Base-by-base conservation (phyloP, 768 basidiomycete genomes). In the Mycena leptocephala region DNA sequence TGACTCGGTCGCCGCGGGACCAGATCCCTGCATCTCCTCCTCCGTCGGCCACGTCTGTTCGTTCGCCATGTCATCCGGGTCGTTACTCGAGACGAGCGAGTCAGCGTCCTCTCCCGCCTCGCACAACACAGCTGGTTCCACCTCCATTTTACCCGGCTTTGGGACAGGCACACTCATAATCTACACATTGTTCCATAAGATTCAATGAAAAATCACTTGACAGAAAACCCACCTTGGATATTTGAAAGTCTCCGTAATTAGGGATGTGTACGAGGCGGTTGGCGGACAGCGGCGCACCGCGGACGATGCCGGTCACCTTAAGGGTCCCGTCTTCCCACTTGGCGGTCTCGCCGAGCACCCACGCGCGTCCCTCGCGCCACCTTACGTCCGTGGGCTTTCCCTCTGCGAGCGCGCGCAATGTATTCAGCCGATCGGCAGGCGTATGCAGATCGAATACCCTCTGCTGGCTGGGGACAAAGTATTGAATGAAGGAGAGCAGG, bases 1-100 rank as follows among this genome's bases (percentile, higher is more conserved):
- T 20, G 82, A 79, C 51, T 80, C 82, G 0, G 78, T 76, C 14
- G 87, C 83, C n/a, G 73, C 68, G 33, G 81, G 78, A 5, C 76
- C 83, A 5, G 77, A 75, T 8, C 85, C 90, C 26, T 87, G 87
- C 93, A 99, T 96, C 83, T 99, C 98, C 81, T 99, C 98, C 83
- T 99, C 97, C 0, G 97, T 98, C 0, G 98, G 98, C 97, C 98
- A 99, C 0, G 98, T 99, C 84, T 99, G 98, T 80, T 99, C 98
- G 82, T 98, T 98, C 41, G 90, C 92, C 84, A 98, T 90, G 71
- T 96, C 93, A 80, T 99, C 97, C 5, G 95, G 95, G 28, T 95
- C 93, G 82, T 98, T 97, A 63, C 91, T 93, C 1, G 96, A 97
- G 16, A 95, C 90, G 62, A 99, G 86, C 8, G 97, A 97, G 83